Evolutionary conservation across 2,329 filamentous ascomycete species (phyloP).

Genomic region (Botrytis hyacinthi): DNA sequence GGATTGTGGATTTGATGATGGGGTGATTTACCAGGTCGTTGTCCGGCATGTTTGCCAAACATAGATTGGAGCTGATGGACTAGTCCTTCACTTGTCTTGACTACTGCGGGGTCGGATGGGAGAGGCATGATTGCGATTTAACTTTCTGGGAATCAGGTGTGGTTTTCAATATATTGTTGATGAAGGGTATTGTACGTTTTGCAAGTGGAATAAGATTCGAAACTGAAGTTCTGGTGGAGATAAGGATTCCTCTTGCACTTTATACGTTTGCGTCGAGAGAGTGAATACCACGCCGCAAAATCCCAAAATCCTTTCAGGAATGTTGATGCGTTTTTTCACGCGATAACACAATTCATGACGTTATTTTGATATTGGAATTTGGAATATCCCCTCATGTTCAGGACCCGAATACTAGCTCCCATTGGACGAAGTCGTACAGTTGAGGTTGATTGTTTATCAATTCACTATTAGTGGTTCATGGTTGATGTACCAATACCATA

Average conservation of each 20-base stretch:
- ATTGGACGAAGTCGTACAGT: neutral
- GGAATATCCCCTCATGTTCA: neutral
- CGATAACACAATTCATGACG: neutral
- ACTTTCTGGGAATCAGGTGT: neutral
- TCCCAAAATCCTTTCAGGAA: neutral
- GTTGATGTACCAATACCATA: neutral
- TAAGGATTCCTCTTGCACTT: neutral
- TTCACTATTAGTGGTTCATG: neutral
- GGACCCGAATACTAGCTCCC: neutral
- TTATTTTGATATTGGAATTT: neutral
- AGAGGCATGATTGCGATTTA: slow-evolving; percentile 12
- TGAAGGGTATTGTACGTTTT: neutral
- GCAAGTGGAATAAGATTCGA: neutral
- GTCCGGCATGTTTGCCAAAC: slow-evolving; percentile 18
- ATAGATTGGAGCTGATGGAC: slow-evolving; percentile 8
- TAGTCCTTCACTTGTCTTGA: slow-evolving; percentile 17
- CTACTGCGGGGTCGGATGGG: slow-evolving; percentile 13
- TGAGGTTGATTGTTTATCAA: neutral
- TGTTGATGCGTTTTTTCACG: neutral
- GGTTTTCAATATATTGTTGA: neutral
- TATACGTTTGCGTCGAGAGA: neutral
- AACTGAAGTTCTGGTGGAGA: neutral
- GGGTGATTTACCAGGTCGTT: slow-evolving; percentile 8
- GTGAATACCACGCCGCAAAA: neutral
- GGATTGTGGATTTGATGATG: neutral